Evolutionary conservation across 2,329 filamentous ascomycete species (phyloP), one percentile per base, ranked within the genome.

Genomic region (Talaromyces atroroseus): DNA sequence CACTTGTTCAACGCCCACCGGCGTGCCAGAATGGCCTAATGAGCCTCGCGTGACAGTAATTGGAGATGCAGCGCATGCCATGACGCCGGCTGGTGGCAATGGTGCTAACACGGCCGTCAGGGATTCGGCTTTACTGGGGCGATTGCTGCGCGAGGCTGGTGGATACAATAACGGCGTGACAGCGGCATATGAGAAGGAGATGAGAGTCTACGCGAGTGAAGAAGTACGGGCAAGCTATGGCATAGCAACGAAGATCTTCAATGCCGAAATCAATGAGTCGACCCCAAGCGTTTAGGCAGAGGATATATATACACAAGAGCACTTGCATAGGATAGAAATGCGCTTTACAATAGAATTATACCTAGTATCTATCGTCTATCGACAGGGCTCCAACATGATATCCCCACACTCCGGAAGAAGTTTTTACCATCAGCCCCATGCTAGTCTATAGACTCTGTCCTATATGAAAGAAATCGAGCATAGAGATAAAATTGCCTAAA

Each of bases 101-200:
- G 46, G 46, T 26, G 46, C 46, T 20, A 48, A 48, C 11, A 48
- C 46, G 24, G 46, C 46, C 23, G 46, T 48, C 7, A 48, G 46
- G 26, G 46, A 48, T 48, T 48, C 46, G 20, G 46, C 46, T 48
- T 48, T 48, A n/a, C 26, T 48, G 46, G 46, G 46, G 26, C 46
- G 24, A 32, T 48, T 48, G 11, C 46, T 48, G 23, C 23, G 46
- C 14, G 46, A 48, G 23, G 46, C 46, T 48, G 46, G 46, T 18
- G 46, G 46, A 11, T 48, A 32, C 16, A 48, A 48, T n/a, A 7
- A 26, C 24, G 46, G 24, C 11, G 46, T 48, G 23, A 48, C 46
- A 12, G 46, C 46, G 14, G 46, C 46, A 32, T 48, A 48, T 48
- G 46, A 48, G 46, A 29, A 48, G 12, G 46, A 48, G 46, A 48